phyloP scores from a whole-genome alignment of 2,329 filamentous ascomycete species.

The Harringtonia aguacate region DNA sequence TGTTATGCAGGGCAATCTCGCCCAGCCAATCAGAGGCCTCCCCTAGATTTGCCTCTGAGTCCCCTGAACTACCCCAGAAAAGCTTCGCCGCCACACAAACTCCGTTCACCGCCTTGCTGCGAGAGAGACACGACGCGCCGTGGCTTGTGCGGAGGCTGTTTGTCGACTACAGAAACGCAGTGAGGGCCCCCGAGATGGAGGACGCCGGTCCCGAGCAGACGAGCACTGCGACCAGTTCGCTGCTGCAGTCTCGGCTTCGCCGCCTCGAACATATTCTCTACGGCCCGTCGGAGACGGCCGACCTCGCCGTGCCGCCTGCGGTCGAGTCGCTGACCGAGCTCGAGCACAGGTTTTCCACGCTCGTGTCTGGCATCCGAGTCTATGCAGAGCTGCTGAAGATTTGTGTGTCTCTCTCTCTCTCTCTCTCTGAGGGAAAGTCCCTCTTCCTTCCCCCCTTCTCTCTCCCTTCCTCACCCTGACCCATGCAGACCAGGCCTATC shows the following conservation, averaged over 20 bases:
- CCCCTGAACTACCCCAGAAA: too few relatives aligned
- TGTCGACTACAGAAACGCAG: too few relatives aligned
- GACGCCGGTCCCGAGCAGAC: slow-evolving; percentile 41
- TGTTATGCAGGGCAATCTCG: too few relatives aligned
- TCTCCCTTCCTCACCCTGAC: neutral
- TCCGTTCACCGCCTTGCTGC: too few relatives aligned
- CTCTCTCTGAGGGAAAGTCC: too few relatives aligned
- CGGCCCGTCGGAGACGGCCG: slow-evolving; percentile 27
- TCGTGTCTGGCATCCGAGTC: slow-evolving; percentile 41
- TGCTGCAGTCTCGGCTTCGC: slow-evolving; percentile 47
- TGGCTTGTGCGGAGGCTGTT: too few relatives aligned
- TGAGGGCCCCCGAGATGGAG: slow-evolving; percentile 12
- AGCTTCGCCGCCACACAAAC: neutral
- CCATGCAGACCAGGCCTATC: slow-evolving; percentile 37
- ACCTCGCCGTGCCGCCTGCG: slow-evolving; percentile 28
- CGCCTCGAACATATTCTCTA: slow-evolving; percentile 50
- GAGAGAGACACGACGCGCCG: neutral
- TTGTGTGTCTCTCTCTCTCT: slow-evolving; percentile 27
- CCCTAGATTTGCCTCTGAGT: too few relatives aligned
- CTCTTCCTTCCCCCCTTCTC: neutral
- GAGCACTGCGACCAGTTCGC: slow-evolving; percentile 41
- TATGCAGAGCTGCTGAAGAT: slow-evolving; percentile 51
- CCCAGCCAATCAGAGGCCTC: too few relatives aligned
- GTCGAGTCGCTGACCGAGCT: slow-evolving; percentile 35
- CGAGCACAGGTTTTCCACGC: slow-evolving; percentile 39